A percentile compares a stretch with the other conserved stretches of the same genome.
Evolutionary conservation across 2,329 filamentous ascomycete species (phyloP).

Genomic region (Penicillium paneum): DNA sequence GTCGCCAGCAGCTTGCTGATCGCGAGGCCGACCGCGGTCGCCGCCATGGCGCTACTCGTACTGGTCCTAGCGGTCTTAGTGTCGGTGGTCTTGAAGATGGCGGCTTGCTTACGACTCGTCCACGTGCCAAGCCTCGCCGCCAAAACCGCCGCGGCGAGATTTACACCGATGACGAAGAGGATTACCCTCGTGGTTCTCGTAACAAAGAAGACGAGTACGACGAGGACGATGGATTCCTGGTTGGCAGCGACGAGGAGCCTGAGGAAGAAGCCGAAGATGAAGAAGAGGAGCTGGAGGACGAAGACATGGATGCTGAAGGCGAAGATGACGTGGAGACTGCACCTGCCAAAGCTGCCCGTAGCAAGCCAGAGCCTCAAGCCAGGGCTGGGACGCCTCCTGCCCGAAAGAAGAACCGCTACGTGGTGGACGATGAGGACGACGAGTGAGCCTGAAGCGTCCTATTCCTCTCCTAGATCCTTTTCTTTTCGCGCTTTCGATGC

Average conservation of each 20-base stretch:
- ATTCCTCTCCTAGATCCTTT: neutral
- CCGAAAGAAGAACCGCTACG: constrained; percentile 48
- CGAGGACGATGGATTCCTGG: constrained; percentile 75
- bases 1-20: constrained; percentile 54
- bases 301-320: constrained; percentile 47
- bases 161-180: constrained; percentile 50
- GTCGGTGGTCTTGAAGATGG: constrained; percentile 59
- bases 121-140: constrained; percentile 39
- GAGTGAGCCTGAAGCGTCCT: constrained; percentile 28
- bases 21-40: constrained; percentile 56
- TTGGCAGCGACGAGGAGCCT: constrained; percentile 48
- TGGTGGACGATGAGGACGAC: constrained; percentile 50
- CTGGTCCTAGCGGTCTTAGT: constrained; percentile 51
- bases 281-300: constrained; percentile 43
- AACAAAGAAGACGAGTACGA: constrained; percentile 77
- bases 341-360: constrained; percentile 28
- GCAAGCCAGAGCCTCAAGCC: constrained; percentile 24
- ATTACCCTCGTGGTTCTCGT: constrained; percentile 44
- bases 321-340: constrained; percentile 38
- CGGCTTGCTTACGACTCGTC: constrained; percentile 42
- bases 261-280: constrained; percentile 47
- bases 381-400: constrained; percentile 35
- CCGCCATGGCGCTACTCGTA: constrained; percentile 43
- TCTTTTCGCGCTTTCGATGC: neutral
- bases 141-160: constrained; percentile 48